Percentiles rank a stretch among this genome's conserved stretches.
Evolutionary conservation across 2,329 filamentous ascomycete genomes (phyloP).

Genomic region (Apiospora saccharicola): DNA sequence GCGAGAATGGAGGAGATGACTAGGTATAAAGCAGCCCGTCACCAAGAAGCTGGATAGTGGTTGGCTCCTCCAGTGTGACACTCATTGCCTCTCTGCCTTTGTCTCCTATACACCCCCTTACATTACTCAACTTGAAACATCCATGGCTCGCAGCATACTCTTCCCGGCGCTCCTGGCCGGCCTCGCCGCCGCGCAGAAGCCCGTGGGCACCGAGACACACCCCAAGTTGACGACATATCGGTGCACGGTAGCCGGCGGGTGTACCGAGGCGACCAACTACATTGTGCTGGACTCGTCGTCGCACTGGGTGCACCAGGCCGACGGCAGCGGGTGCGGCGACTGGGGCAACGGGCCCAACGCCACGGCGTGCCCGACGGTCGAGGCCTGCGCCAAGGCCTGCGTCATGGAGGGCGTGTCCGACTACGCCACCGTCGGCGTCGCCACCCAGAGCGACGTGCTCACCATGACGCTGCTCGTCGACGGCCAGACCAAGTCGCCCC

Average conservation of each 20-base stretch:
- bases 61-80: neutral
- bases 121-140: too few relatives aligned
- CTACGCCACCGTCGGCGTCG: slow-evolving; percentile 48
- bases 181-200: slow-evolving; percentile 44
- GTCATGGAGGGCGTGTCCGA: slow-evolving; percentile 57
- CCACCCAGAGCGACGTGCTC: slow-evolving; percentile 39
- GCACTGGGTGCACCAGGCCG: slow-evolving; percentile 52
- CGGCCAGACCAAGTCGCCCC: slow-evolving; percentile 46
- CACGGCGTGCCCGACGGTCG: slow-evolving; percentile 55
- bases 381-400: slow-evolving; percentile 60
- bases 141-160: slow-evolving; percentile 38
- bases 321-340: slow-evolving; percentile 44
- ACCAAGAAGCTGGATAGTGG: neutral
- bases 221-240: slow-evolving; percentile 57
- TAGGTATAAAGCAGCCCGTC: neutral
- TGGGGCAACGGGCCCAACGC: slow-evolving; percentile 46
- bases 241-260: slow-evolving; percentile 59
- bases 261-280: slow-evolving; percentile 53
- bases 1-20: neutral
- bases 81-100: neutral
- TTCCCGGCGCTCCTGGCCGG: slow-evolving; percentile 36
- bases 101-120: neutral
- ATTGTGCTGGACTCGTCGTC: slow-evolving; percentile 56
- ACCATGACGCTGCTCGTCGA: slow-evolving; percentile 50
- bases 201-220: slow-evolving; percentile 51